These are phyloP conservation scores for Bidens hawaiensis DNA, from an alignment of 140 eudicot genomes.

Conservation along the genomic window DNA sequence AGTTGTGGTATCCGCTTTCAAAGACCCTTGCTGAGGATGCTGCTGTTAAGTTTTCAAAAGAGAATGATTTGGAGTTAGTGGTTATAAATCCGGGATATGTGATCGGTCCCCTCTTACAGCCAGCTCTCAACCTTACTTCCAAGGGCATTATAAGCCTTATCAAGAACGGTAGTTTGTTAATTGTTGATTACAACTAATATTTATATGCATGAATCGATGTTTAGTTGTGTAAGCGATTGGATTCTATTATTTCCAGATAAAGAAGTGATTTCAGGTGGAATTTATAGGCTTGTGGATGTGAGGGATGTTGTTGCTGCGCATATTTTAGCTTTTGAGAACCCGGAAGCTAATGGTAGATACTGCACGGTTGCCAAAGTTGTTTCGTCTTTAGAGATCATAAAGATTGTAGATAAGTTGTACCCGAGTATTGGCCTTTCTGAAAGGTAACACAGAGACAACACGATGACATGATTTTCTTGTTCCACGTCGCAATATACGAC, in stretches of 20 bases:
- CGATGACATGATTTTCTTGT: not conserved
- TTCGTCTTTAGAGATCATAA: not conserved
- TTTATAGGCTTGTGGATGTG: not conserved
- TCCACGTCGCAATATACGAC: too few species aligned
- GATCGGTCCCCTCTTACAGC: conserved; percentile 50
- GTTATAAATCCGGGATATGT: conserved; percentile 34
- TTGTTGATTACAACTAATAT: not conserved
- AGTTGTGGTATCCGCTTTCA: conserved; percentile 1
- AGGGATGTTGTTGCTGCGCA: not conserved
- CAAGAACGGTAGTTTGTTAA: conserved; percentile 34
- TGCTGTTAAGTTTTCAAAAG: conserved; percentile 29
- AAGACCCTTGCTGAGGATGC: conserved; percentile 4
- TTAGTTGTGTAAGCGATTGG: too few species aligned
- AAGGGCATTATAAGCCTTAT: conserved; percentile 25
- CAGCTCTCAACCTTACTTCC: conserved; percentile 38
- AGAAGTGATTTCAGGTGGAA: too few species aligned
- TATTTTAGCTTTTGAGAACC: not conserved
- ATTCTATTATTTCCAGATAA: too few species aligned
- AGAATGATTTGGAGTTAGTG: conserved; percentile 46
- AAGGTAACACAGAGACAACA: not conserved
- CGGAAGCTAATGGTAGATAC: not conserved
- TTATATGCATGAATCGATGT: not conserved
- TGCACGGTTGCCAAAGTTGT: not conserved
- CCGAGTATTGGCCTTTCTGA: not conserved
- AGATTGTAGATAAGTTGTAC: not conserved